Evolutionary conservation across 176 grass and related monocot genomes (phyloP).

Genomic region (Oryza glaberrima): DNA sequence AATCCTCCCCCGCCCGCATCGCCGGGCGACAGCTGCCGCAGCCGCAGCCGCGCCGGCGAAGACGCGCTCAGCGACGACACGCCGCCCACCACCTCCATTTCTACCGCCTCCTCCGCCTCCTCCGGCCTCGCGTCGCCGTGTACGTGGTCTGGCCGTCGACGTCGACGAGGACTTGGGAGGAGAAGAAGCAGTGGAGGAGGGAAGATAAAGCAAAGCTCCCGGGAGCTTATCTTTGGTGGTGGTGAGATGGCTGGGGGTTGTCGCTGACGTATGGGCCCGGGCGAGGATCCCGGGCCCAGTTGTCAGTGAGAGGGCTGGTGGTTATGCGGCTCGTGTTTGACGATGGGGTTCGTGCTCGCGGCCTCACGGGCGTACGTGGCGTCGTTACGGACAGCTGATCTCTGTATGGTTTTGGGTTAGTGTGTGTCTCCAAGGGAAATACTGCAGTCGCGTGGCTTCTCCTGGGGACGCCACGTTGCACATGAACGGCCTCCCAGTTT

Average conservation of each 20-base stretch:
- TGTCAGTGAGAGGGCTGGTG: too few relatives aligned
- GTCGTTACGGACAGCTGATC: neutral
- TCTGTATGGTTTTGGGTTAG: too few relatives aligned
- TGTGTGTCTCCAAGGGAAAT: too few relatives aligned
- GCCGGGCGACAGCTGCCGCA: neutral
- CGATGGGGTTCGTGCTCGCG: too few relatives aligned
- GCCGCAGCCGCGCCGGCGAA: constrained; percentile 19
- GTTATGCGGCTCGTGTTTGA: neutral
- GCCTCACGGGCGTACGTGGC: neutral
- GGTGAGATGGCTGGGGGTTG: neutral
- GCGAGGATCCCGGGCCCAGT: too few relatives aligned
- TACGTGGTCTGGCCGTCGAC: neutral
- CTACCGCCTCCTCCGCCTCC: too few relatives aligned
- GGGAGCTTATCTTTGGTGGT: constrained; percentile 34
- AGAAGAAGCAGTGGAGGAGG: constrained; percentile 50
- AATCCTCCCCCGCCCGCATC: neutral
- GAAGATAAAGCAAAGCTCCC: constrained; percentile 27
- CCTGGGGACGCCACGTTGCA: neutral
- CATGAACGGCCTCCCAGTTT: neutral
- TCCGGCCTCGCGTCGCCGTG: neutral
- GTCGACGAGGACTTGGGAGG: neutral
- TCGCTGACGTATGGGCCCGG: neutral
- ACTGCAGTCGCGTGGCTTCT: neutral
- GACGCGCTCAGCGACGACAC: constrained; percentile 43
- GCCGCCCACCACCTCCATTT: constrained; percentile 67